Evolutionary conservation across 805 yeast genomes (phyloP).

Genomic region (Kluyveromyces starmeri): DNA sequence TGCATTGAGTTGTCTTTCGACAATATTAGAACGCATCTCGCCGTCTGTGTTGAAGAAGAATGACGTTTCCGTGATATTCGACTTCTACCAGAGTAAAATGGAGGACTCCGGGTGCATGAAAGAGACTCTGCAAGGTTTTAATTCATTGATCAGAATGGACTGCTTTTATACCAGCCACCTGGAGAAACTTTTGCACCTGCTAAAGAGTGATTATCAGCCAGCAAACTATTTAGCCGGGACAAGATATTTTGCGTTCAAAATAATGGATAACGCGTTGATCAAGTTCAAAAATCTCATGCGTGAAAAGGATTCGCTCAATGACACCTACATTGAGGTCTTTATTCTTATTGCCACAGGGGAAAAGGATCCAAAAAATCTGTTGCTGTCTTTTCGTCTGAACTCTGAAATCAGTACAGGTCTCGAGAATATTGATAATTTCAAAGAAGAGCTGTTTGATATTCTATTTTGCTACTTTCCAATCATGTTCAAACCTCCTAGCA

Average conservation of each 20-base stretch:
- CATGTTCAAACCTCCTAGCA: slow-evolving; percentile 81
- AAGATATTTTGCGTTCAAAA: slow-evolving; percentile 49
- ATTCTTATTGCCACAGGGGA: slow-evolving; percentile 73
- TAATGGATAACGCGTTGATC: slow-evolving; percentile 34
- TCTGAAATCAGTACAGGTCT: slow-evolving; percentile 33
- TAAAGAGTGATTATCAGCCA: slow-evolving; percentile 41
- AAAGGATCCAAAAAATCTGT: slow-evolving; percentile 85
- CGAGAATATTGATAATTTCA: slow-evolving; percentile 32
- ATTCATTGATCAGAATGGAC: slow-evolving; percentile 43
- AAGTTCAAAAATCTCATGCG: slow-evolving; percentile 20
- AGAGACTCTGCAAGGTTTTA: slow-evolving; percentile 47
- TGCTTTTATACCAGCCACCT: slow-evolving; percentile 34
- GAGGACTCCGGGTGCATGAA: slow-evolving; percentile 51
- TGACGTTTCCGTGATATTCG: slow-evolving; percentile 32
- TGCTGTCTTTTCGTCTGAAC: slow-evolving; percentile 58
- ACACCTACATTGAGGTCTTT: slow-evolving; percentile 46
- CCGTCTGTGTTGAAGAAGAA: slow-evolving; percentile 28
- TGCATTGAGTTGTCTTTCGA: slow-evolving; percentile 38
- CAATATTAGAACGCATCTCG: slow-evolving; percentile 28
- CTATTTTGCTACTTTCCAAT: slow-evolving; percentile 95
- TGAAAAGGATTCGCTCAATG: slow-evolving; percentile 23
- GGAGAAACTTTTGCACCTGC: slow-evolving; percentile 30
- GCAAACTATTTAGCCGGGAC: slow-evolving; percentile 50
- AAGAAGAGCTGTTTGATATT: slow-evolving; percentile 74
- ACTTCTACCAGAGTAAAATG: slow-evolving; percentile 57